Base-by-base conservation (phyloP, 1,139 yeast genomes). In the Taphrina deformans region DNA sequence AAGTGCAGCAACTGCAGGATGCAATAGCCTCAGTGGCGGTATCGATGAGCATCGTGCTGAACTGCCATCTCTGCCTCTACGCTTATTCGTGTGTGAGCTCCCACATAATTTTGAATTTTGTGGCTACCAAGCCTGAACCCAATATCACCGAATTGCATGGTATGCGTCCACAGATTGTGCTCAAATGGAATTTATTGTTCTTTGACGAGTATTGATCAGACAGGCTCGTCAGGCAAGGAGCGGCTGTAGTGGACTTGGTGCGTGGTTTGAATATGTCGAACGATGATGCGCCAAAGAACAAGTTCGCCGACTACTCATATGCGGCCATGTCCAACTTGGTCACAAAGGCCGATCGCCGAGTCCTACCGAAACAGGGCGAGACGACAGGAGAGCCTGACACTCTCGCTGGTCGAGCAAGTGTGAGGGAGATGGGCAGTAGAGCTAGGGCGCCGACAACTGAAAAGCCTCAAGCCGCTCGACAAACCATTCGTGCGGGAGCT, bases 251-350 rank as follows among this genome's bases (percentile, higher is more conserved):
- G 33, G 10, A 29, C 10, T 10, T 29, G 33, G 10, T 6, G 33
- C 33, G 33, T 29, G 33, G 21, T 12, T n/a, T 38, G n/a, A 38
- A 16, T 23, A 58, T 58, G 62, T 48, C 62, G 33, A 48, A 58
- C 18, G 62, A 58, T 10, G 62, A 58, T 33, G 45, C 55, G 29
- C 29, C 45, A 24, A 58, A 58, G 33, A 45, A 58, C 46, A 48
- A 38, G 31, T 58, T 45, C 29, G 62, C 62, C 16, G 62, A 45
- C 62, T 58, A 58, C 26, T 58, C 62, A 3, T 67, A 67, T 62
- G 69, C 67, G 65, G 88, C 82, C 72, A 86, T 88, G 90, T 83
- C 96, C 65, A 88, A 86, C 72, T 86, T 86, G 77, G 92, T 88
- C 70, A 79, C 86, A 40, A 80, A 82, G 68, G 82, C 83, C 69